These are phyloP conservation scores for Geotrichum carabidarum DNA, from an alignment of 1,139 yeast genomes.

Conservation along the genomic window DNA sequence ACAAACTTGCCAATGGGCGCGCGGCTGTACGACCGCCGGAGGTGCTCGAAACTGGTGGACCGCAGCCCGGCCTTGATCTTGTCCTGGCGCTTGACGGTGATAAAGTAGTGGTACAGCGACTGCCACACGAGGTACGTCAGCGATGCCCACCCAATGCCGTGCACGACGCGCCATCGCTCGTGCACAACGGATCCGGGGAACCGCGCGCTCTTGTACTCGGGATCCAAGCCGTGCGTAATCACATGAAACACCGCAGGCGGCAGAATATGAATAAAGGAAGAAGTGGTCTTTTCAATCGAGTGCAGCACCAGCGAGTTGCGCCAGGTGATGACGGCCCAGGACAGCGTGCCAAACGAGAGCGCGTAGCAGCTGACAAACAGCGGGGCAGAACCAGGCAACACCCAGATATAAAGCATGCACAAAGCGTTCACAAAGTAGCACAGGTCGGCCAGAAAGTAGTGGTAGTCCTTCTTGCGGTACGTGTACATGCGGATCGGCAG, in stretches of 20 bases:
- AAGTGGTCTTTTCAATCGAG: constrained; percentile 87
- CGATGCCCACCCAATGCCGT: constrained; percentile 74
- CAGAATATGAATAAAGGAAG: constrained; percentile 82
- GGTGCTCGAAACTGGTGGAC: constrained; percentile 81
- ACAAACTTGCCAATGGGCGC: constrained; percentile 71
- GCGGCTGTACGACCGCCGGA: constrained; percentile 65
- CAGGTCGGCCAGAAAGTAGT: constrained; percentile 85
- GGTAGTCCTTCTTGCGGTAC: constrained; percentile 71
- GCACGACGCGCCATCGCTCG: constrained; percentile 62
- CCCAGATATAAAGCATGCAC: constrained; percentile 71
- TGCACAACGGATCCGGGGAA: constrained; percentile 77
- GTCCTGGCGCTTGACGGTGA: constrained; percentile 71
- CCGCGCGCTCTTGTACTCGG: constrained; percentile 49
- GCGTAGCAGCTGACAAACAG: constrained; percentile 81
- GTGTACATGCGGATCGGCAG: constrained; percentile 85
- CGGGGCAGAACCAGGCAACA: constrained; percentile 64
- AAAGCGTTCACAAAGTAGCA: constrained; percentile 85
- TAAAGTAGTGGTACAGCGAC: constrained; percentile 80
- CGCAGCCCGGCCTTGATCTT: constrained; percentile 73
- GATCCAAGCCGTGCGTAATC: constrained; percentile 71
- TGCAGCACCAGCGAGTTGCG: constrained; percentile 88
- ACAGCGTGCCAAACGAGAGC: constrained; percentile 78
- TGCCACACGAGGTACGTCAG: constrained; percentile 93
- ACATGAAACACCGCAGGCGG: constrained; percentile 89
- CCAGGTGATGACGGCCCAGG: constrained; percentile 96